Evolutionary conservation across 805 yeast species (phyloP).

Genomic region (Suhomyces sp.): DNA sequence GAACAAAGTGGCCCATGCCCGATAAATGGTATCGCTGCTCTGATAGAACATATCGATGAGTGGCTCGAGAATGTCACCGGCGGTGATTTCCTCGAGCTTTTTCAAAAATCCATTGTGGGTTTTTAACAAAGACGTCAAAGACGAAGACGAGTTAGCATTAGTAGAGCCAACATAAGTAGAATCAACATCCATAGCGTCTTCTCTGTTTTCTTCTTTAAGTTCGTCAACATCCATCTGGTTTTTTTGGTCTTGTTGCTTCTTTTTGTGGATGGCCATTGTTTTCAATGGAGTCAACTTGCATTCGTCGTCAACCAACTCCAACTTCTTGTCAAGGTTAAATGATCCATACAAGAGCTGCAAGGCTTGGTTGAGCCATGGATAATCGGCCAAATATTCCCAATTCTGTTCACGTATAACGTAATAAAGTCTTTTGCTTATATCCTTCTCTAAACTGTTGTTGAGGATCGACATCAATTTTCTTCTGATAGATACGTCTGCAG

Average conservation of each 20-base stretch:
- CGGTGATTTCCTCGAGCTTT: constrained; percentile 34
- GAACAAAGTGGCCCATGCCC: constrained; percentile 80
- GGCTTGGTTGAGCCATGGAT: constrained; percentile 94
- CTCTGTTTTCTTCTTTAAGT: constrained; percentile 10
- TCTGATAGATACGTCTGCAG: constrained; percentile 72
- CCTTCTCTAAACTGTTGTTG: constrained; percentile 72
- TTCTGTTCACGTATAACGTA: constrained; percentile 93
- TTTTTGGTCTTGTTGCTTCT: not conserved
- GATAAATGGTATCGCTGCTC: constrained; percentile 73
- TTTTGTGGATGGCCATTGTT: constrained; percentile 28
- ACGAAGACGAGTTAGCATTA: constrained; percentile 9
- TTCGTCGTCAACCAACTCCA: constrained; percentile 48
- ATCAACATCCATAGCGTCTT: constrained; percentile 17
- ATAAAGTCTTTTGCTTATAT: constrained; percentile 72
- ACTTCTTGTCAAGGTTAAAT: constrained; percentile 49
- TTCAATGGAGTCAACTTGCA: constrained; percentile 52
- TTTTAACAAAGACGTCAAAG: constrained; percentile 19
- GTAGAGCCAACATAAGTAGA: constrained; percentile 10
- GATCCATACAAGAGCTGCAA: constrained; percentile 81
- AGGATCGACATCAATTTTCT: constrained; percentile 75
- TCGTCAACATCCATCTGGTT: not conserved
- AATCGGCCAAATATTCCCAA: constrained; percentile 94
- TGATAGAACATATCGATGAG: constrained; percentile 78
- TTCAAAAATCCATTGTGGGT: constrained; percentile 31
- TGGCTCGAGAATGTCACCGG: constrained; percentile 66